phyloP scores from a whole-genome alignment of 495 filamentous ascomycete species.

The Cetradonia linearis region DNA sequence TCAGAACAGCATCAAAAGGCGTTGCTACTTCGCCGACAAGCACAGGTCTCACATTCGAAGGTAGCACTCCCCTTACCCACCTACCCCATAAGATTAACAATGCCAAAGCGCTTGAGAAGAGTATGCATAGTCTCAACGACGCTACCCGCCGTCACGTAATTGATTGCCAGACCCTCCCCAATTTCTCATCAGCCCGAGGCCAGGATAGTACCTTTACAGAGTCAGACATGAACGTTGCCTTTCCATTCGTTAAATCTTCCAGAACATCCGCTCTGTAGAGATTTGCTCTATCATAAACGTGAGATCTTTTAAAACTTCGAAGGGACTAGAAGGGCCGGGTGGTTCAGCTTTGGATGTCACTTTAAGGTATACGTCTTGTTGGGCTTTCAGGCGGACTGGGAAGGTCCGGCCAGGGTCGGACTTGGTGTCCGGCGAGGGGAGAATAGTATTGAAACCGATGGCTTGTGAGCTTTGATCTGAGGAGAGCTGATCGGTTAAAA shows the following conservation, averaged over 20 bases:
- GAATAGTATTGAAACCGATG: not conserved
- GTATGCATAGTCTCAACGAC: too few relatives aligned
- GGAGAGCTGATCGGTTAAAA: not conserved
- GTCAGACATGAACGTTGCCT: not conserved
- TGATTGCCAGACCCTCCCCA: not conserved
- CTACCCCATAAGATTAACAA: not conserved
- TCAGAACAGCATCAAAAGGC: too few relatives aligned
- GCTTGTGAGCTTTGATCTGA: not conserved
- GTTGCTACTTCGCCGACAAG: not conserved
- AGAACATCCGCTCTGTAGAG: not conserved
- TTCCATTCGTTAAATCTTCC: not conserved
- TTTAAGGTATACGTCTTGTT: not conserved
- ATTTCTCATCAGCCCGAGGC: not conserved
- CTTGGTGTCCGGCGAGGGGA: not conserved
- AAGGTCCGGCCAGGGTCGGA: not conserved
- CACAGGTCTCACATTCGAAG: not conserved
- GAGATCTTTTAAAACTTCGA: too few relatives aligned
- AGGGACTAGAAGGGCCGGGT: not conserved
- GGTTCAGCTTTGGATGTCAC: not conserved
- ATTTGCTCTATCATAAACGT: too few relatives aligned
- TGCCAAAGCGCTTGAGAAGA: not conserved
- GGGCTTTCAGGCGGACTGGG: not conserved
- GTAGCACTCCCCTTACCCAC: not conserved
- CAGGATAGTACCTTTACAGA: not conserved
- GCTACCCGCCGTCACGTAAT: not conserved